Evolutionary conservation across 805 yeast species (phyloP), one percentile per base, ranked within the genome.

Genomic region (Torulaspora franciscae): DNA sequence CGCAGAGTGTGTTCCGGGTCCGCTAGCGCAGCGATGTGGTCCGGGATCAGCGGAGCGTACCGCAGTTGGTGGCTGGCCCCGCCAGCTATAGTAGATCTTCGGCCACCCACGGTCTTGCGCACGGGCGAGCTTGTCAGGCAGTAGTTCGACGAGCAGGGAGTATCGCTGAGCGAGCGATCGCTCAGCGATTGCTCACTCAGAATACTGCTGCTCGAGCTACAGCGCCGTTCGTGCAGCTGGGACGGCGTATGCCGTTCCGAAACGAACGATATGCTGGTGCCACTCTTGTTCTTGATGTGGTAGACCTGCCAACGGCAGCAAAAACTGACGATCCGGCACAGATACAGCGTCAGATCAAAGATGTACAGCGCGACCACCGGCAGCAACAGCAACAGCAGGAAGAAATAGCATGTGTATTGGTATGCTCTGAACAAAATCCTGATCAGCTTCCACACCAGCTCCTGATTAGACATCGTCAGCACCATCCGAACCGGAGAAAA

Each of bases 161-260:
- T 44, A 24, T 48, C 51, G 17, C 43, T 42, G 27, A 48, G 40
- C 23, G 46, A 32, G 15, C 45, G 37, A 36, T 48, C 51, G 23
- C 38, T 48, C 8, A 30, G 46, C 42, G 17, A 37, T 42, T 7
- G 34, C 35, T 34, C 47, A 23, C 47, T 44, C 40, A 44, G 39
- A 11, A 44, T 40, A 15, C 47, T 44, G 7, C 40, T 32, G 22
- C 27, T 36, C 7, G 47, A 44, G 37, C 47, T 44, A 10, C 23
- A 24, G 23, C 46, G 30, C 30, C 29, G 29, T n/a, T 23, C 43
- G 22, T 7, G 27, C 25, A 23, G 19, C 19, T 32, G 15, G 19
- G 29, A 10, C 25, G 15, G 17, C 33, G 33, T 17, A 23, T 40
- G 15, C 13, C 42, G 28, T 14, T 32, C 37, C 7, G 42, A 39